These are phyloP conservation scores for Xylaria digitata DNA, from an alignment of 2,329 filamentous ascomycete species.

Conservation along the genomic window DNA sequence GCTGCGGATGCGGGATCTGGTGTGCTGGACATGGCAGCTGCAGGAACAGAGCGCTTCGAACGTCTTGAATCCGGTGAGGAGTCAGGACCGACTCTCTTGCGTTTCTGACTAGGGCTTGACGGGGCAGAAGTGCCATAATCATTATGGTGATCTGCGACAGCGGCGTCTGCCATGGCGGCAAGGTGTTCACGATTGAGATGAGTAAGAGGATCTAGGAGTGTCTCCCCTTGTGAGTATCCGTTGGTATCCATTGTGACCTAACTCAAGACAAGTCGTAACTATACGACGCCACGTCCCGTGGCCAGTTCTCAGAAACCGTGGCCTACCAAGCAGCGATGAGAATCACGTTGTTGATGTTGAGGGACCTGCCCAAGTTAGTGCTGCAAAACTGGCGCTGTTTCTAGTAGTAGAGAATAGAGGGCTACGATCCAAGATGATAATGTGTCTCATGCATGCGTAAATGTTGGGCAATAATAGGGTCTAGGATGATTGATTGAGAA, in stretches of 20 bases:
- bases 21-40: conserved; percentile 57
- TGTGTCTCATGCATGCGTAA: conserved; percentile 3
- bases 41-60: conserved; percentile 61
- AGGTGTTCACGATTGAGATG: conserved; percentile 51
- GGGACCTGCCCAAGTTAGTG: conserved; percentile 40
- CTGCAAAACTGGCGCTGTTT: conserved; percentile 4
- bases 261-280: conserved; percentile 33
- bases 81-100: conserved; percentile 63
- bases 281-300: conserved; percentile 41
- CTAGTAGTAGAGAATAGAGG: conserved; percentile 7
- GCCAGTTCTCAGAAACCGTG: conserved; percentile 37
- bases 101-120: conserved; percentile 62
- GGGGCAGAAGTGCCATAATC: conserved; percentile 57
- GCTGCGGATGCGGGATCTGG: conserved; percentile 58
- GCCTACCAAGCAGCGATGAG: conserved; percentile 30
- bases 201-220: conserved; percentile 49
- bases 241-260: conserved; percentile 49
- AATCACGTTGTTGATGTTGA: conserved; percentile 28
- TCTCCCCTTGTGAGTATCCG: conserved; percentile 50
- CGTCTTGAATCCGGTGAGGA: conserved; percentile 61
- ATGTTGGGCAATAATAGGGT: conserved; percentile 15
- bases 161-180: conserved; percentile 60
- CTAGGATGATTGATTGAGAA: conserved; percentile 4
- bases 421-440: conserved; percentile 2
- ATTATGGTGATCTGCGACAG: conserved; percentile 61